These are phyloP conservation scores for Syzygium aromaticum DNA, from an alignment of 345 rosid genomes.

Conservation along the genomic window DNA sequence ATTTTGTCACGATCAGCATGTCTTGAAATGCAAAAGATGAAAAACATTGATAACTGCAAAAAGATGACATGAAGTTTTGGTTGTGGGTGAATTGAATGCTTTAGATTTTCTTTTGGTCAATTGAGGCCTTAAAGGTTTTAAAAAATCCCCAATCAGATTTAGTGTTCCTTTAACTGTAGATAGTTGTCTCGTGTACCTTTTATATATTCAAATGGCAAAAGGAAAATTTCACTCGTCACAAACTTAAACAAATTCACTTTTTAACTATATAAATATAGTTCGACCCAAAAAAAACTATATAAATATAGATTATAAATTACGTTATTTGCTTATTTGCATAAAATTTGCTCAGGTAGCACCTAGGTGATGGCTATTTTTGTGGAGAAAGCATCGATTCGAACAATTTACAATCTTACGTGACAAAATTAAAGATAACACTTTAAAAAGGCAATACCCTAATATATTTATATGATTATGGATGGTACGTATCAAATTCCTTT, in stretches of 20 bases:
- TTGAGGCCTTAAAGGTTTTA: not conserved
- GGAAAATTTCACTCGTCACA: not conserved
- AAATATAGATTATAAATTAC: not conserved
- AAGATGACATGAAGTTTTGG: not conserved
- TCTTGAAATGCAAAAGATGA: not conserved
- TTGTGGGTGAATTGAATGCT: not conserved
- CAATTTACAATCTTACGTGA: not conserved
- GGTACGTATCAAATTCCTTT: not conserved
- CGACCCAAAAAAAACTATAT: too few species aligned
- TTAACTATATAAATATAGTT: not conserved
- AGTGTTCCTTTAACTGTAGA: not conserved
- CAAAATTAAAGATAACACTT: not conserved
- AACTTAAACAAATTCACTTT: not conserved
- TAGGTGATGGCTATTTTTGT: not conserved
- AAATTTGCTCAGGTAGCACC: not conserved
- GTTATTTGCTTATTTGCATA: not conserved
- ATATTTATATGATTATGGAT: not conserved
- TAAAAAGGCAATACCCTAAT: not conserved
- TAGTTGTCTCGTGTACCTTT: not conserved
- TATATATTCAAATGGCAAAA: not conserved
- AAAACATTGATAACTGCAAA: not conserved
- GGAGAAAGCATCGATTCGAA: not conserved
- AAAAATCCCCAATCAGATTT: not conserved
- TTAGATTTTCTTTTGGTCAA: not conserved
- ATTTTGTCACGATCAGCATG: not conserved